A percentile compares a stretch with the other conserved stretches of the same genome.
Conservation (phyloP, 345 rosid species). For the Bruguiera parviflora region DNA sequence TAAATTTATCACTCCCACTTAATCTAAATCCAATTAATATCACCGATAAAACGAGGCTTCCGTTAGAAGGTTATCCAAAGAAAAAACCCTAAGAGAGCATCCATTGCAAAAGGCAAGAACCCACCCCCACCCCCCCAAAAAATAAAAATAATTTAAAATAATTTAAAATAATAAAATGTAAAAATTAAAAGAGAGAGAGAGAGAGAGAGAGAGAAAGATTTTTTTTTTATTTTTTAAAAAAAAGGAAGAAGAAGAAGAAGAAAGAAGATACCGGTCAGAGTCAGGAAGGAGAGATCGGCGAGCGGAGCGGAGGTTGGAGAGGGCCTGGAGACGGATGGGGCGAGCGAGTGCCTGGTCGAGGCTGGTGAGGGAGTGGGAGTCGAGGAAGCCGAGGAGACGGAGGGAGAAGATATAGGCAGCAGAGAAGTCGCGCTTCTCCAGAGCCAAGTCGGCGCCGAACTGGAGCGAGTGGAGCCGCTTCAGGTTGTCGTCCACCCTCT, state of each 20-base stretch:
- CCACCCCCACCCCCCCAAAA: too few relatives aligned
- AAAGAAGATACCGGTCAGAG: conserved; percentile 62
- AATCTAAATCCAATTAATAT: too few relatives aligned
- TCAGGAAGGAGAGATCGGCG: conserved; percentile 56
- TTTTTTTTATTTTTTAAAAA: too few relatives aligned
- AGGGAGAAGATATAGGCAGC: conserved; percentile 70
- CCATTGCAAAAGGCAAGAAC: neutral
- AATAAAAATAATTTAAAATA: too few relatives aligned
- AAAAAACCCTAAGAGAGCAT: too few relatives aligned
- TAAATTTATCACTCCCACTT: too few relatives aligned
- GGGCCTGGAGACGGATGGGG: conserved; percentile 66
- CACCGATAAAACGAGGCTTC: neutral
- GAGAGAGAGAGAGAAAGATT: too few relatives aligned
- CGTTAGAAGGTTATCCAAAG: too few relatives aligned
- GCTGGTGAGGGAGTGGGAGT: conserved; percentile 58
- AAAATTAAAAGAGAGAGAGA: too few relatives aligned
- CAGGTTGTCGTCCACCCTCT: conserved; percentile 66
- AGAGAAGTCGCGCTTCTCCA: conserved; percentile 64
- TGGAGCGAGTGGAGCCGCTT: conserved; percentile 83
- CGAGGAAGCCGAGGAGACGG: conserved; percentile 87
- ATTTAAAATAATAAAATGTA: too few relatives aligned
- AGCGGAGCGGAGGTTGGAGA: conserved; percentile 58
- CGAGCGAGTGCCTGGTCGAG: conserved; percentile 51
- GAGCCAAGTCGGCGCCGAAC: conserved; percentile 71
- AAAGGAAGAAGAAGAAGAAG: neutral